These are phyloP conservation scores for Umbelopsis sp. DNA, from an alignment of 192 early-diverging fungal species.

Conservation along the genomic window DNA sequence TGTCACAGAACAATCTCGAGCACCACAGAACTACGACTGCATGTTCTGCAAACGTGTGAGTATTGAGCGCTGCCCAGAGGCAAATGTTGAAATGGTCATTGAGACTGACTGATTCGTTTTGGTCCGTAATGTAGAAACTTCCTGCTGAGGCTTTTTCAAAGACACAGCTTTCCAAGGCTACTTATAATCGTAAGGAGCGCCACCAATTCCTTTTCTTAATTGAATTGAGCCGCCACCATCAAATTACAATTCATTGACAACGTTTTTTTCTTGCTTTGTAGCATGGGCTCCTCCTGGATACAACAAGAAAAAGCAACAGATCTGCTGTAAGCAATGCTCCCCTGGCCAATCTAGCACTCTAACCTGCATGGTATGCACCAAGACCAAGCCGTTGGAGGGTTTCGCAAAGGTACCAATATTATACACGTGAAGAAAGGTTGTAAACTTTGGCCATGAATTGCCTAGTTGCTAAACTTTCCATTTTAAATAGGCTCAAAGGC, in stretches of 20 bases:
- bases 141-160: conserved; percentile 41
- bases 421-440: no score
- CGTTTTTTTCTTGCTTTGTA: conserved; percentile 16
- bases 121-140: conserved; percentile 26
- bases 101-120: no score
- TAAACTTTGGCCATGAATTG: neutral
- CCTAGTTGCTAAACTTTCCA: neutral
- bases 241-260: no score
- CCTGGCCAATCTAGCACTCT: conserved; percentile 29
- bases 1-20: neutral
- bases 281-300: conserved; percentile 37
- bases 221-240: neutral
- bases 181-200: conserved; percentile 40
- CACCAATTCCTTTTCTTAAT: neutral
- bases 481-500: conserved; percentile 39
- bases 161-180: conserved; percentile 43
- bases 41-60: conserved; percentile 11
- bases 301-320: conserved; percentile 37
- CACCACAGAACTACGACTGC: neutral
- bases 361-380: conserved; percentile 48
- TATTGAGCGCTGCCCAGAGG: neutral
- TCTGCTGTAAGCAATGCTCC: conserved; percentile 47
- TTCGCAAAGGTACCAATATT: conserved; percentile 45
- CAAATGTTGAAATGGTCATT: neutral
- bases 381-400: conserved; percentile 29